Base-by-base conservation (phyloP, 257 asterid genomes). In the Fraxinus cuspidata region DNA sequence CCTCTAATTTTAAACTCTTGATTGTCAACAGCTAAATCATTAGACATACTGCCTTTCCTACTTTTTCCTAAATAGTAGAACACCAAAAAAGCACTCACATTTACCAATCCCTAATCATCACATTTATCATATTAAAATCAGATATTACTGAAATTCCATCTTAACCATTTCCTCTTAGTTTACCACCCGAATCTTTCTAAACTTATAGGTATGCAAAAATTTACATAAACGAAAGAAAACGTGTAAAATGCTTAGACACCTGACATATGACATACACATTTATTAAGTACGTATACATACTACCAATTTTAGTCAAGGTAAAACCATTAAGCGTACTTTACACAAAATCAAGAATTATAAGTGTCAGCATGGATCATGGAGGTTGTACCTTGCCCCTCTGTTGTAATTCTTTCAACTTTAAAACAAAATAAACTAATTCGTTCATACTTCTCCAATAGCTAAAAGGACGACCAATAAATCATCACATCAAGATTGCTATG, bases 21-120 rank as follows among this genome's bases (percentile, higher is more conserved):
- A 58, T 58, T 21, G 3, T n/a, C 5, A 58, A 58, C 5, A 58
- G 31, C 67, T 58, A 58, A 58, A 21, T 58, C 31, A 10, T 35
- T 53, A 8, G 27, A 65, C 15, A 42, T 72, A 66, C 19, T n/a
- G 58, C 76, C 18, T 72, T 76, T 34, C 10, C 25, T 3, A 16
- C 58, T 5, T 72, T 25, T 23, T 38, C 29, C 28, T 7, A 66
- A 47, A n/a, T 27, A 51, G 53, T 4, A 74, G 34, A 74, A 28
- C 70, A 12, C 31, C 70, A 37, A 35, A 35, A 40, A 21, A 16
- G 25, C n/a, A 28, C 64, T 56, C 38, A 21, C 29, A 44, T 31
- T 21, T 16, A 71, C 27, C 25, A 70, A 64, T 32, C 42, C 74
- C 15, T 71, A 10, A 38, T 40, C 69, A 70, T 77, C 44, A 18